Base-by-base conservation (phyloP, 139 green algal species). In the Volvox africanus region DNA sequence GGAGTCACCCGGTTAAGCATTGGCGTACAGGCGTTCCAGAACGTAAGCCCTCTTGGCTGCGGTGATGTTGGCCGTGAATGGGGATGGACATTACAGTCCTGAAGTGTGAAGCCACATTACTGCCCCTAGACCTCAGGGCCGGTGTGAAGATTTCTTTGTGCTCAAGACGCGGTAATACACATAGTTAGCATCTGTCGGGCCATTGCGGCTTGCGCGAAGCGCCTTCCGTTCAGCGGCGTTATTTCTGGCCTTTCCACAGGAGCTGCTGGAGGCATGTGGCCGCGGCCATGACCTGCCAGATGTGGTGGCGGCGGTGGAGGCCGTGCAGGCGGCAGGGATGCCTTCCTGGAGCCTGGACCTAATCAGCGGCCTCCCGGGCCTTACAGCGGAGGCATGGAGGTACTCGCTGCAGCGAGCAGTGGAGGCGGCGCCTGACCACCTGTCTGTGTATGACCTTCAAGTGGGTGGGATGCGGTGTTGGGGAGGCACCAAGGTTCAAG, bases 371-470 rank as follows among this genome's bases (percentile, higher is more conserved):
- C 93, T 99, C 81, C 98, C 98, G 0, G 80, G 93, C 62, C 93
- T 98, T 44, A 95, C 82, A 1, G 35, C 82, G 67, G 93, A 95
- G 24, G 20, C 22, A 16, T 99, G 98, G 98, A 75, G 93, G 62
- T 22, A 92, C 26, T 96, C 94, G 1, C 84, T 99, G 86, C 22
- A 93, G 18, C 32, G 88, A 19, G 97, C 97, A 3, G 75, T 99
- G 0, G 93, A 88, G 13, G 93, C 94, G 2, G 62, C 35, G 22
- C 97, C 98, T 3, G 50, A 91, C 69, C 98, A 99, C 94, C 88
- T 99, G 16, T 99, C 97, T 16, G 94, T 98, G 24, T 99, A 99
- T 89, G 98, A 99, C 94, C 94, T 99, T 28, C 98, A 99, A 95
- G 95, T 94, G 82, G 11, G 19, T 18, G 62, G 50, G n/a, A 14